Evolutionary conservation across 805 yeast genomes (phyloP).

Genomic region (Kuraishia floccosa): DNA sequence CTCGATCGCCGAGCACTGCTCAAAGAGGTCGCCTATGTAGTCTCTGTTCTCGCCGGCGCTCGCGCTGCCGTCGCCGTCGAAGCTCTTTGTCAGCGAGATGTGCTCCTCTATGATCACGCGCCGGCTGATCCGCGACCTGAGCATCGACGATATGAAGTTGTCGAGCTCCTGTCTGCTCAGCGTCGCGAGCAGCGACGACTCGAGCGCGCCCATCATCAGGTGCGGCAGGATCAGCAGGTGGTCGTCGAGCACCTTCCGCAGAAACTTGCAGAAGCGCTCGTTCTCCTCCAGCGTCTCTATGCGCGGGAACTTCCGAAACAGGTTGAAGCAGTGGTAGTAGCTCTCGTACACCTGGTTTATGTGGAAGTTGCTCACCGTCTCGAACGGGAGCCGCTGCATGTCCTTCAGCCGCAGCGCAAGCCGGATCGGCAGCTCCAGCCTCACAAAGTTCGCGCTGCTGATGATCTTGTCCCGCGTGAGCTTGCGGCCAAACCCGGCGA

Average conservation of each 20-base stretch:
- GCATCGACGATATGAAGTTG: constrained; percentile 59
- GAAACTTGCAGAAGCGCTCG: constrained; percentile 52
- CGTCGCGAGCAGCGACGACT: constrained; percentile 48
- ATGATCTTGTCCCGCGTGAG: constrained; percentile 69
- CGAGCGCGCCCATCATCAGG: constrained; percentile 87
- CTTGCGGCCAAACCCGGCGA: constrained; percentile 80
- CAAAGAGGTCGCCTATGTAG: constrained; percentile 70
- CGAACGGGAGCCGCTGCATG: constrained; percentile 71
- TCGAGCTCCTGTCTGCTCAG: constrained; percentile 61
- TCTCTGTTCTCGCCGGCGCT: constrained; percentile 35
- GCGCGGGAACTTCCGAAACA: constrained; percentile 61
- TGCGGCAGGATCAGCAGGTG: constrained; percentile 80
- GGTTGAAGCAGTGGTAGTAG: constrained; percentile 80
- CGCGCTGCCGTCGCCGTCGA: constrained; percentile 21
- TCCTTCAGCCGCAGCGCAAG: constrained; percentile 72
- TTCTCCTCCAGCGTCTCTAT: constrained; percentile 69
- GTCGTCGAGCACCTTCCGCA: constrained; percentile 58
- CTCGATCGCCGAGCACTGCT: constrained; percentile 63
- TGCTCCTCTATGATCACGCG: constrained; percentile 90
- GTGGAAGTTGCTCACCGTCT: constrained; percentile 77
- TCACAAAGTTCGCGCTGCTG: constrained; percentile 79
- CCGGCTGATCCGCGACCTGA: constrained; percentile 81
- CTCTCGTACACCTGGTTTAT: constrained; percentile 81
- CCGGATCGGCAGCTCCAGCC: constrained; percentile 76
- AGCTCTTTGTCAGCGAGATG: constrained; percentile 61